Evolutionary conservation across 129 eudicot species (phyloP), one percentile per base, ranked within the genome.

Genomic region (Silybum marianum): DNA sequence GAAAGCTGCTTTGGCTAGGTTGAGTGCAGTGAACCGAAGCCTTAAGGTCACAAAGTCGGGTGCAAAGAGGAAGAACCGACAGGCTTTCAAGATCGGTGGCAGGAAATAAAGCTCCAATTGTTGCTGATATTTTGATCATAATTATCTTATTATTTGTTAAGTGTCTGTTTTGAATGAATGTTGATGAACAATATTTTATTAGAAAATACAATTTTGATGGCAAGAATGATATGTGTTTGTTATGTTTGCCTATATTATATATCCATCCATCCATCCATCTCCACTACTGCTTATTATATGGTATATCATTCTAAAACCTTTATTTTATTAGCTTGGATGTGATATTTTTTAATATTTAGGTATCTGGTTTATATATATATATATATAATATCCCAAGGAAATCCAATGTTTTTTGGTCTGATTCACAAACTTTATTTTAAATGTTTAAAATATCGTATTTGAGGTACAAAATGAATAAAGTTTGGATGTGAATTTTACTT

Each of bases 1-100:
- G 97, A 86, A 90, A 83, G 99, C 99, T 25, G 97, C 99, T 40
- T 97, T 95, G 75, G 99, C 99, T 18, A 87, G 99, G 81, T 79
- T 95, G 91, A 92, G 97, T 70, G 97, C 77, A 32, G 97, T 95
- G 32, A 84, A 87, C 90, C 93, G 94, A 86, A 92, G 99, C 87
- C 94, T 95, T 63, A 93, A 87, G 84, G 99, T 95, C 58, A 74
- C 97, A 75, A 95, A 95, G 76, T 95, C 99, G 1, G 98, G 98
- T 39, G 91, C 81, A 51, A 95, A 95, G 97, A 95, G 88, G 97
- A 95, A 84, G 96, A 95, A 89, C 93, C 90, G 99, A 71, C 99
- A 95, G 80, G 90, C 96, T 1, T 19, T 63, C 60, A 88, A 84
- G 82, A 66, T 89, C 34, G 40, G 10, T 66, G 87, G 84, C 66